Conservation (phyloP, 106 monocot species). For the Gastrodia elata region DNA sequence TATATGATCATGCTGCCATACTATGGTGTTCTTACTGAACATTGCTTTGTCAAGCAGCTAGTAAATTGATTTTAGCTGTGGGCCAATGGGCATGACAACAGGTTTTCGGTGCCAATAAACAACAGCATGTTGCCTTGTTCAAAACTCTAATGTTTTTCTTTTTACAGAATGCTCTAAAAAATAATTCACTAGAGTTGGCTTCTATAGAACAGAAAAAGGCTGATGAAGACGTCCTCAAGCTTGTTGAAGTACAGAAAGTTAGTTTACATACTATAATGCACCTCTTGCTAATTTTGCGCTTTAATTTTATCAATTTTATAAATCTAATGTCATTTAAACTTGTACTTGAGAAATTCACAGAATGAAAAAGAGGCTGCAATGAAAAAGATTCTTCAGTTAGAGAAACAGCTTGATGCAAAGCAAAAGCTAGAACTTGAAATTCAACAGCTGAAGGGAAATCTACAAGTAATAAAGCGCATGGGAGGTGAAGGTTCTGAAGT, state of each 20-base stretch:
- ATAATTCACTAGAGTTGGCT: conserved; percentile 46
- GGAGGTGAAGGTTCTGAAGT: conserved; percentile 34
- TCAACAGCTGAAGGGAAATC: conserved; percentile 49
- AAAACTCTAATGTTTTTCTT: background rate
- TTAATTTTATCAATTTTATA: background rate
- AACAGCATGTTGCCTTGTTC: background rate
- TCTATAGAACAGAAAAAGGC: conserved; percentile 45
- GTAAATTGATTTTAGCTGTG: background rate
- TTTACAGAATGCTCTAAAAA: conserved; percentile 48
- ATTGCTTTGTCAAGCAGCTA: background rate
- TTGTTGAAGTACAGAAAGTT: conserved; percentile 75
- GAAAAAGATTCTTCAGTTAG: conserved; percentile 43
- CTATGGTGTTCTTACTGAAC: too few relatives aligned
- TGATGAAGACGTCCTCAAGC: conserved; percentile 51
- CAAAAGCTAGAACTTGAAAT: conserved; percentile 72
- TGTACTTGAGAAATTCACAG: conserved; percentile 19
- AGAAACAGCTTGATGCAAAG: conserved; percentile 58
- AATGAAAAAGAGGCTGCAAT: conserved; percentile 55
- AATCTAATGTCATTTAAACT: background rate
- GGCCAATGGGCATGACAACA: background rate
- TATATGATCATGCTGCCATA: too few relatives aligned
- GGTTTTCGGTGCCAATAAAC: background rate
- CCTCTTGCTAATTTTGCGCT: background rate
- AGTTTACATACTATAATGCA: background rate
- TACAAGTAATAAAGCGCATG: conserved; percentile 57